Evolutionary conservation across 495 filamentous ascomycete genomes (phyloP), one percentile per base, ranked within the genome.

Genomic region (Echria macrotheca): DNA sequence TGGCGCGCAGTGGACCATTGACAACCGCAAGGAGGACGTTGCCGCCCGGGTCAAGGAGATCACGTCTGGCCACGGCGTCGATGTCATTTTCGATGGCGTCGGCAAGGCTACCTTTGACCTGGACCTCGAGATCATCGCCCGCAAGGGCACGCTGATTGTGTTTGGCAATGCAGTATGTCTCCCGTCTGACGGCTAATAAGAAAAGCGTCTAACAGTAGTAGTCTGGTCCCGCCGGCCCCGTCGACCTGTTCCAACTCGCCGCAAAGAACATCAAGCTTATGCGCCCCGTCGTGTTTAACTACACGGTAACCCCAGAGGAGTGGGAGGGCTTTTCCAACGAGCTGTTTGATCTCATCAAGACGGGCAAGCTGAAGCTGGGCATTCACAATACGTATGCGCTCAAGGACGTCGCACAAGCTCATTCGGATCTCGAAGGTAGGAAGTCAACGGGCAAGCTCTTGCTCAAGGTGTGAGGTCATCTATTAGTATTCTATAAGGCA

Each of bases 101-200:
- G 93, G 93, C 7, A 85, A 85, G 71, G 74, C 76, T 44, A 96
- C 93, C 0, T 96, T 95, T 73, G 90, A 96, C 50, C 70, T 78
- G 23, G 85, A 85, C 64, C 63, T 98, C 59, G 84, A 90, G 47
- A 81, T 80, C 51, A 69, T 94, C 15, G 85, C 80, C 57, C 70
- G 84, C 56, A 95, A 95, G 70, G 93, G 93, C 21, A 84, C 76
- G n/a, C 61, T 98, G 50, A 76, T 89, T 19, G 83, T 76, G 56
- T 97, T 91, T 72, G 93, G 93, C 25, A 96, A 95, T 69, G 86
- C 91, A 17, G 86, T 80, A 53, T 54, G 64, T 63, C 3, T 2
- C 43, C 12, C 17, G 14, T 8, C 23, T 48, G 15, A 17, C 12
- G 3, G 9, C 18, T 26, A 3, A 38, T 2, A n/a, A 2, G 37